A percentile compares a stretch with the other conserved stretches of the same genome.
Conservation (phyloP, 208 protist genomes). For the Trypanosoma theileri region DNA sequence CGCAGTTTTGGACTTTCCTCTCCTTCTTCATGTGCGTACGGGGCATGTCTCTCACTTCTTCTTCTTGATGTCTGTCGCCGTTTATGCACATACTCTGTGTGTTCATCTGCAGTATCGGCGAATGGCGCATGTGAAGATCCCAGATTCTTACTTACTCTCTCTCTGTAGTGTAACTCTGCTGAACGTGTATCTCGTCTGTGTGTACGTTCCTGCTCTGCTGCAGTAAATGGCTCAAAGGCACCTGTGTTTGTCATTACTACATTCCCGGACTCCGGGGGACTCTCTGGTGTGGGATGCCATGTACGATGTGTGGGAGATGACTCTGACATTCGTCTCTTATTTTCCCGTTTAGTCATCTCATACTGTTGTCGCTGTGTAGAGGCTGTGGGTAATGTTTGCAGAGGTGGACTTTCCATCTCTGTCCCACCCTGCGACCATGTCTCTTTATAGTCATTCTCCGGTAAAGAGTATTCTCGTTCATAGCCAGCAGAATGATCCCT, state of each 20-base stretch:
- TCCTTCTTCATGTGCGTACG: background rate
- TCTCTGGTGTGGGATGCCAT: too few species aligned
- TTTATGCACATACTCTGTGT: background rate
- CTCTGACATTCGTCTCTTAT: background rate
- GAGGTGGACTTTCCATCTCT: background rate
- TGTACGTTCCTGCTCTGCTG: too few species aligned
- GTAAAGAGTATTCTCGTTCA: background rate
- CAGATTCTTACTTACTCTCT: too few species aligned
- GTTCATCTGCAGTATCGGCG: constrained; percentile 8
- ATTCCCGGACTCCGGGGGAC: too few species aligned
- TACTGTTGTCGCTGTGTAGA: background rate
- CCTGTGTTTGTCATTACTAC: too few species aligned
- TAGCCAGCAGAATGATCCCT: background rate
- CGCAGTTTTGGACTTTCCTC: constrained; percentile 28
- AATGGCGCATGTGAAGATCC: background rate
- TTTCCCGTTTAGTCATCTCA: too few species aligned
- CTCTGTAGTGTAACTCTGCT: too few species aligned
- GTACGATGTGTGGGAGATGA: background rate
- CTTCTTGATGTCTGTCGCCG: constrained; percentile 10
- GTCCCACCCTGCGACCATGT: background rate
- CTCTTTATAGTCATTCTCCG: background rate
- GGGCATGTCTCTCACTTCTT: background rate
- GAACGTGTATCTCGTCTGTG: too few species aligned
- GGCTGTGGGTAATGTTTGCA: background rate
- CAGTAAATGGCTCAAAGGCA: too few species aligned